These are phyloP conservation scores for Candida odintsovae DNA, from an alignment of 805 yeast genomes.

Conservation along the genomic window DNA sequence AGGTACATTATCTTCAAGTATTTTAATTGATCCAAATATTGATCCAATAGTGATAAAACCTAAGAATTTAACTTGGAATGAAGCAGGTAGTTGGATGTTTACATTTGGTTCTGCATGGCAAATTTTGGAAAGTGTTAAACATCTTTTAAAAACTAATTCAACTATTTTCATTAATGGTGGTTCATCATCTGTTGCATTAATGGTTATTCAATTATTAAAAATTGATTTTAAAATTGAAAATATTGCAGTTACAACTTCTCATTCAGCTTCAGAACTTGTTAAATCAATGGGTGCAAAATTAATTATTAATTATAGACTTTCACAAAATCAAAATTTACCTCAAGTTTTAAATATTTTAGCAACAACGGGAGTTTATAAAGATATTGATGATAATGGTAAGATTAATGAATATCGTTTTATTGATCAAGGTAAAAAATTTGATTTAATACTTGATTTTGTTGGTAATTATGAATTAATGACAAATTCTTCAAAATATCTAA, in stretches of 20 bases:
- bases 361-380: conserved; percentile 28
- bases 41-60: conserved; percentile 48
- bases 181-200: conserved; percentile 67
- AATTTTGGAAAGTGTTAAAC: conserved; percentile 28
- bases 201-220: conserved; percentile 54
- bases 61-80: conserved; percentile 35
- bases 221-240: conserved; percentile 39
- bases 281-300: conserved; percentile 46
- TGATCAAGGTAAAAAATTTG: conserved; percentile 33
- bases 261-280: conserved; percentile 41
- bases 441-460: conserved; percentile 61
- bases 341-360: conserved; percentile 14
- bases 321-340: conserved; percentile 17
- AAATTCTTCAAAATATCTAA: conserved; percentile 38
- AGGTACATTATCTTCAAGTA: conserved; percentile 55
- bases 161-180: conserved; percentile 70
- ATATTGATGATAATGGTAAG: conserved; percentile 23
- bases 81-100: conserved; percentile 62
- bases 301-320: conserved; percentile 41
- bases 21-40: conserved; percentile 45
- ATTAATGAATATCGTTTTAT: conserved; percentile 15
- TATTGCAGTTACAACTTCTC: conserved; percentile 56
- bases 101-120: conserved; percentile 59
- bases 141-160: conserved; percentile 33
- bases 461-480: conserved; percentile 53